A percentile compares a stretch with the other conserved stretches of the same genome.
Conservation (phyloP, 805 yeast genomes). For the Naumovozyma dairenensis region DNA sequence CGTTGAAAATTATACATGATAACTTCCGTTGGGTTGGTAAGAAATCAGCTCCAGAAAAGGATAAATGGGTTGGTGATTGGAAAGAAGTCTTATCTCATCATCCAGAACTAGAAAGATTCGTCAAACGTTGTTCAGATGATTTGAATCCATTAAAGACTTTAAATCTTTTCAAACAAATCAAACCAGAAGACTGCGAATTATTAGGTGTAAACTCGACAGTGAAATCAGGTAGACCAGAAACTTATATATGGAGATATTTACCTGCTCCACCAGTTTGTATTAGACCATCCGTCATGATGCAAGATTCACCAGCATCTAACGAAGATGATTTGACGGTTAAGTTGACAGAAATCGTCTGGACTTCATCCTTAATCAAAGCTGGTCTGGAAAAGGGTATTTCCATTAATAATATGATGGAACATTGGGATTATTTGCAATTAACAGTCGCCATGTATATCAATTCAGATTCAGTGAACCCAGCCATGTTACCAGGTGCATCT, state of each 20-base stretch:
- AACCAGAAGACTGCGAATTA: slow-evolving; percentile 83
- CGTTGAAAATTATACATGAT: slow-evolving; percentile 90
- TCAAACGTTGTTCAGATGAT: slow-evolving; percentile 84
- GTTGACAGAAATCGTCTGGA: slow-evolving; percentile 93
- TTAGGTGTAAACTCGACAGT: slow-evolving; percentile 76
- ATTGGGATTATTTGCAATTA: slow-evolving; percentile 94
- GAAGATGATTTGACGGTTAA: slow-evolving; percentile 97
- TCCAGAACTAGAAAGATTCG: slow-evolving; percentile 83
- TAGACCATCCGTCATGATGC: slow-evolving; percentile 92
- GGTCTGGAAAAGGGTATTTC: slow-evolving; percentile 94
- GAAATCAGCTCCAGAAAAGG: slow-evolving; percentile 74
- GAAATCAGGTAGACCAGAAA: slow-evolving; percentile 87
- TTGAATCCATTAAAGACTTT: slow-evolving; percentile 85
- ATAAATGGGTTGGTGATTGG: slow-evolving; percentile 80
- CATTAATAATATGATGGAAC: slow-evolving; percentile 90
- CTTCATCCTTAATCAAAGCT: slow-evolving; percentile 85
- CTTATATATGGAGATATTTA: slow-evolving; percentile 90
- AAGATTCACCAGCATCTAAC: slow-evolving; percentile 78
- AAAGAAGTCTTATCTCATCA: slow-evolving; percentile 60
- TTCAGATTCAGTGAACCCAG: slow-evolving; percentile 83
- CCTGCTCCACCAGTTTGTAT: slow-evolving; percentile 99
- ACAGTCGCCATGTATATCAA: slow-evolving; percentile 96
- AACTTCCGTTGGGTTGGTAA: slow-evolving; percentile 94
- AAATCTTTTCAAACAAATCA: slow-evolving; percentile 75
- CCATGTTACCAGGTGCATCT: slow-evolving; percentile 60